Evolutionary conservation across 495 filamentous ascomycete species (phyloP).

Genomic region (Cryomyces minteri): DNA sequence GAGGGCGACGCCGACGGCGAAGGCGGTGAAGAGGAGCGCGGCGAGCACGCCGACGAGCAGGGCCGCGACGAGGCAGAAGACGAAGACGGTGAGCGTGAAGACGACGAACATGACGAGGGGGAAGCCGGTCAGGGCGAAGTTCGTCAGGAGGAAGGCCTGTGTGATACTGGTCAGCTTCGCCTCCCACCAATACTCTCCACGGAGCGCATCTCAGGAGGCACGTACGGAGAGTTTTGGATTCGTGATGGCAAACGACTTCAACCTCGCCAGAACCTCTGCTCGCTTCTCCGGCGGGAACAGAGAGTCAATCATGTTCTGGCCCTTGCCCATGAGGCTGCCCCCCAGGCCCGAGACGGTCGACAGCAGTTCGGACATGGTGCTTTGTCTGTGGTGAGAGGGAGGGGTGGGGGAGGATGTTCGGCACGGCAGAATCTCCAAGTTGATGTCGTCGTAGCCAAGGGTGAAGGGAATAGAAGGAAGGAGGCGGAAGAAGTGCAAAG

Average conservation of each 20-base stretch:
- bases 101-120: conserved; percentile 42
- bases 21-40: conserved; percentile 36
- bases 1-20: conserved; percentile 42
- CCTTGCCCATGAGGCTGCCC: conserved; percentile 3
- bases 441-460: no score
- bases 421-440: no score
- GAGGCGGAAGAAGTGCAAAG: no score
- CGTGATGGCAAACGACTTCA: conserved; percentile 16
- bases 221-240: conserved; percentile 24
- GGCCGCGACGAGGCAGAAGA: conserved; percentile 34
- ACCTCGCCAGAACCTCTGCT: conserved; percentile 11
- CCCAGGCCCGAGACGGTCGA: conserved; percentile 7
- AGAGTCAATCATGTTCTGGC: conserved; percentile 11
- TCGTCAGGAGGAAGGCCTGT: conserved; percentile 33
- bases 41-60: conserved; percentile 28
- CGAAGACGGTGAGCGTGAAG: conserved; percentile 34
- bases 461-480: no score
- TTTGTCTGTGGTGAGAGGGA: neutral
- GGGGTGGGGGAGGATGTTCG: neutral
- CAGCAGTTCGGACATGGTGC: conserved; percentile 10
- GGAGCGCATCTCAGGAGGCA: neutral
- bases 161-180: neutral
- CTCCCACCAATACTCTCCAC: no score
- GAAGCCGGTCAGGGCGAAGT: conserved; percentile 34
- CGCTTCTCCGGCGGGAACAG: conserved; percentile 20